Base-by-base conservation (phyloP, 2,329 filamentous ascomycete genomes). In the Hypoxylon sp. region DNA sequence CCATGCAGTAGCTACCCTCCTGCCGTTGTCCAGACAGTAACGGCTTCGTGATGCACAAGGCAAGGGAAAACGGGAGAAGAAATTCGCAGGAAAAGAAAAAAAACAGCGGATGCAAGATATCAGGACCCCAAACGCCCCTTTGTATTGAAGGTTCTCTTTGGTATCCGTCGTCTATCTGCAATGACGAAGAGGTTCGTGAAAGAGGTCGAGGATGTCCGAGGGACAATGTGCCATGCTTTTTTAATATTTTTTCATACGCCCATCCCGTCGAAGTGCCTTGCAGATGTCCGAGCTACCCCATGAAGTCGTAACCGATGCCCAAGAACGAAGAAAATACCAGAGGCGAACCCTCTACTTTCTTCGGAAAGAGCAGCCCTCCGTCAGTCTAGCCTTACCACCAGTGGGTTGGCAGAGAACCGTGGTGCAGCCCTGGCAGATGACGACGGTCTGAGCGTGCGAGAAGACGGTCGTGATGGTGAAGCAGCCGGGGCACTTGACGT, bases 401-500 rank as follows among this genome's bases (percentile, higher is more conserved):
- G 95, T 99, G 71, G 95, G 95, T 82, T 99, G 95, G 91, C 95
- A 99, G 68, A 99, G 91, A 72, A 99, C 95, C 75, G 96, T 97
- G 75, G 94, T 97, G 91, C 95, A 99, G 76, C 95, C 95, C 78
- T 92, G 92, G 90, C 95, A 99, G 87, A 98, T 96, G 81, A 99
- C 95, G 80, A 99, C 95, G 79, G 95, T 99, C 88, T 99, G 95
- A 81, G 95, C 95, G 88, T 99, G 95, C 68, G 94, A 98, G 91
- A 98, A 99, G 83, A 99, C 95, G 81, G 95, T 99, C 81, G 95
- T 99, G 88, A 99, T 99, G 81, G 93, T 97, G 90, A 98, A 99
- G 91, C 95, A 99, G 77, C 95, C 95, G 79, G 95, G 95, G 91
- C 95, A 99, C 90, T 99, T 99, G 86, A 99, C 95, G 80, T 99